Conservation (phyloP, 441 rosid genomes). For the Adansonia madagascariensis region DNA sequence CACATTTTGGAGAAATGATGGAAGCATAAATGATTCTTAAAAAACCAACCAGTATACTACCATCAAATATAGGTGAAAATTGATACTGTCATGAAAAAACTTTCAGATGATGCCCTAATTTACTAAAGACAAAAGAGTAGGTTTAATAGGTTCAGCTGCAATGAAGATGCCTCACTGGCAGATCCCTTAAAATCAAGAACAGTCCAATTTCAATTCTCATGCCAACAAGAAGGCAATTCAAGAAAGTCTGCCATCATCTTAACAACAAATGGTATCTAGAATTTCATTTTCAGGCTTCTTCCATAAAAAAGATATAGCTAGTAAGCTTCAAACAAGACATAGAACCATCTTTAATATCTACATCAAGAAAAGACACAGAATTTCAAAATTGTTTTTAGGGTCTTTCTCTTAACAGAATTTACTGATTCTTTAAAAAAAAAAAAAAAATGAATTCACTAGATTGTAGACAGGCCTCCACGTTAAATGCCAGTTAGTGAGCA, state of each 20-base stretch:
- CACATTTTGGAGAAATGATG: background rate
- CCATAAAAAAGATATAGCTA: background rate
- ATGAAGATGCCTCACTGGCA: background rate
- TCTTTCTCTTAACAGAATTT: background rate
- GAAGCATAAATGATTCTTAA: background rate
- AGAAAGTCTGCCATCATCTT: background rate
- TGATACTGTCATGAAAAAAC: background rate
- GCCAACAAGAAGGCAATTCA: background rate
- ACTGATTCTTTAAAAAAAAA: background rate
- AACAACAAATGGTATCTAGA: background rate
- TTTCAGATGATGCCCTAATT: background rate
- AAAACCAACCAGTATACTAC: background rate
- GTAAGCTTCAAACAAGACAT: background rate
- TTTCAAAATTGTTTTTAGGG: background rate
- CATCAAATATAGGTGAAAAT: background rate
- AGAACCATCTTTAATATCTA: background rate
- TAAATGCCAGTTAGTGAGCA: background rate
- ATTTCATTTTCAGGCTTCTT: background rate
- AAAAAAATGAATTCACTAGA: background rate
- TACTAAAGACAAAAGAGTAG: background rate
- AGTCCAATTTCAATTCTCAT: background rate
- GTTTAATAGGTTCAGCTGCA: background rate
- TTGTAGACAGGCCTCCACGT: background rate
- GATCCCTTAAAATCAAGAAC: background rate
- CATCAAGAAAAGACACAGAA: background rate